Conservation (phyloP, 2,329 filamentous ascomycete species). For the Verticillium dahliae region DNA sequence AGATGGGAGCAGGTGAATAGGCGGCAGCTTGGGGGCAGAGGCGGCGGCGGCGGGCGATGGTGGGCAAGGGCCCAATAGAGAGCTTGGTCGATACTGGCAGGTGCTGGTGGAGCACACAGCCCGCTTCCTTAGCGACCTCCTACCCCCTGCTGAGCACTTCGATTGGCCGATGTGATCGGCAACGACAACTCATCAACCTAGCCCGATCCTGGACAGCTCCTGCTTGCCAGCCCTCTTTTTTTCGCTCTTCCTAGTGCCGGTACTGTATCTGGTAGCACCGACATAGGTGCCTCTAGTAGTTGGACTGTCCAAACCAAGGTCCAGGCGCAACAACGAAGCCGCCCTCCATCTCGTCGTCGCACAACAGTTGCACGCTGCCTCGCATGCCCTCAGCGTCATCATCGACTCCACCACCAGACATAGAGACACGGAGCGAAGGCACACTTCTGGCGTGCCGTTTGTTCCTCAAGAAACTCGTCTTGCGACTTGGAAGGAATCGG, state of each 20-base stretch:
- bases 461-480: not conserved
- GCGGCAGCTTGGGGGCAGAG: not conserved
- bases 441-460: not conserved
- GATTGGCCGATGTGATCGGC: slow-evolving; percentile 20
- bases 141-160: slow-evolving; percentile 14
- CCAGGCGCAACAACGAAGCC: not conserved
- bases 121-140: slow-evolving; percentile 8
- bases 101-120: slow-evolving; percentile 10
- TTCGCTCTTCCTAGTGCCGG: not conserved
- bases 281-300: too few relatives aligned
- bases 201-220: slow-evolving; percentile 11
- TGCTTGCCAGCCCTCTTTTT: not conserved
- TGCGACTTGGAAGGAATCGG: not conserved
- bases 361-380: not conserved
- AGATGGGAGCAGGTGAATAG: not conserved
- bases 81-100: not conserved
- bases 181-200: slow-evolving; percentile 24
- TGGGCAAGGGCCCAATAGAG: not conserved
- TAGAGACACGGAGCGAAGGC: not conserved
- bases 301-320: not conserved
- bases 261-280: too few relatives aligned
- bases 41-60: not conserved
- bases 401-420: not conserved
- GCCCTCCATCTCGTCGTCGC: not conserved
- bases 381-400: not conserved